Percentiles rank a stretch among this genome's conserved stretches.
These are phyloP conservation scores for Hyaloscypha hepaticicola DNA, from an alignment of 495 filamentous ascomycete species.

Conservation along the genomic window DNA sequence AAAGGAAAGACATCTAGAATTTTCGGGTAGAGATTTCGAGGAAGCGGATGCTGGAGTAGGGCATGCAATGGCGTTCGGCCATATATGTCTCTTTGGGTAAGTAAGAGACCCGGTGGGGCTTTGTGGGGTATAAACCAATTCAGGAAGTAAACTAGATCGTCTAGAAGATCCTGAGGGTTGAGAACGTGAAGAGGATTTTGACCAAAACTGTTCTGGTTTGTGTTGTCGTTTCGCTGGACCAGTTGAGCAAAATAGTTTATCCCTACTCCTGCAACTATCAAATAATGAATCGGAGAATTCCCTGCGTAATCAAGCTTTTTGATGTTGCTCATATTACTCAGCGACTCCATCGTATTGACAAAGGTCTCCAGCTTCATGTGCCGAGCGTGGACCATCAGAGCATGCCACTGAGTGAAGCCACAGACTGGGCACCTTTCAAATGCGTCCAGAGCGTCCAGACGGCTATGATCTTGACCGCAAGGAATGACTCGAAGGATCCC, in stretches of 20 bases:
- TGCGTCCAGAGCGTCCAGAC: constrained; percentile 4
- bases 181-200: constrained; percentile 30
- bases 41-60: constrained; percentile 25
- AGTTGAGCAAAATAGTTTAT: constrained; percentile 21
- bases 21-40: constrained; percentile 21
- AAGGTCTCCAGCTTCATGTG: constrained; percentile 17
- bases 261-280: constrained; percentile 26
- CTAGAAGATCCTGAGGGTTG: constrained; percentile 23
- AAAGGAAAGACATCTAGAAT: constrained; percentile 20
- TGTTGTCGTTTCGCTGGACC: background rate
- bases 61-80: constrained; percentile 27
- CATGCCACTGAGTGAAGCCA: constrained; percentile 26
- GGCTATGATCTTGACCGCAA: constrained; percentile 24
- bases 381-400: constrained; percentile 27
- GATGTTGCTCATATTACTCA: constrained; percentile 6
- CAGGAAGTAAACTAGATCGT: constrained; percentile 17
- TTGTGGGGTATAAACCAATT: constrained; percentile 21
- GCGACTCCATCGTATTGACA: constrained; percentile 1
- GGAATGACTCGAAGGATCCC: constrained; percentile 24
- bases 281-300: constrained; percentile 24
- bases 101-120: constrained; percentile 17
- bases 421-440: constrained; percentile 20
- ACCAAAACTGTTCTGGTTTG: constrained; percentile 23
- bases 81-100: constrained; percentile 25
- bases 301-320: constrained; percentile 22